These are phyloP conservation scores for Pyrenochaeta sp. DNA, from an alignment of 2,329 filamentous ascomycete genomes.

Conservation along the genomic window DNA sequence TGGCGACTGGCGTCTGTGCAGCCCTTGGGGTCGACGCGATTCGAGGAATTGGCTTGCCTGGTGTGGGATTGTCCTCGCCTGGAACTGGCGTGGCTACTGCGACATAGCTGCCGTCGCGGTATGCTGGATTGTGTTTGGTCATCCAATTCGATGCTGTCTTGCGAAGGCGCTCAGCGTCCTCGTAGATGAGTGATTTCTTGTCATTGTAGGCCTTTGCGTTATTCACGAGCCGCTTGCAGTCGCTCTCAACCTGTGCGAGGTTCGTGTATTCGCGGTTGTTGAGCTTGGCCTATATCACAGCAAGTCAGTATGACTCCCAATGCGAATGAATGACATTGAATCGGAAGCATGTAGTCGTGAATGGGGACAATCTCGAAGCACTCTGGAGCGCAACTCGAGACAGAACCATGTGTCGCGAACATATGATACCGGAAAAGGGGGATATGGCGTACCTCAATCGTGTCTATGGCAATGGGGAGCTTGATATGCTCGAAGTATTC, in stretches of 20 bases:
- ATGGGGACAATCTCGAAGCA: not conserved
- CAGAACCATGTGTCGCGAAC: constrained; percentile 1
- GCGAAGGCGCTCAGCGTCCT: constrained; percentile 84
- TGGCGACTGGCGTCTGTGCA: constrained; percentile 24
- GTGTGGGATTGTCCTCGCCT: constrained; percentile 54
- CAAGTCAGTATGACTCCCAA: constrained; percentile 18
- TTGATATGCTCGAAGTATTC: constrained; percentile 81
- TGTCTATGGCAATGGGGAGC: constrained; percentile 79
- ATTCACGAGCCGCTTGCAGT: constrained; percentile 84
- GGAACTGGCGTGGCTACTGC: constrained; percentile 78
- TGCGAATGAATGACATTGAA: not conserved
- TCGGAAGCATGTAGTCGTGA: not conserved
- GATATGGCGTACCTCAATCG: constrained; percentile 70
- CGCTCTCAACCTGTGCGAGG: constrained; percentile 79
- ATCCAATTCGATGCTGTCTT: constrained; percentile 89
- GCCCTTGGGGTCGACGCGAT: constrained; percentile 33
- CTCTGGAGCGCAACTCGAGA: not conserved
- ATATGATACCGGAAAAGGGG: not conserved
- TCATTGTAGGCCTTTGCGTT: constrained; percentile 88
- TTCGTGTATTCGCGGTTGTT: constrained; percentile 71
- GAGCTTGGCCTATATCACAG: constrained; percentile 64
- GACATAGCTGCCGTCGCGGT: constrained; percentile 70
- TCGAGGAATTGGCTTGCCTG: constrained; percentile 37
- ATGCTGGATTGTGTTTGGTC: constrained; percentile 85
- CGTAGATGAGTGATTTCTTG: constrained; percentile 74